Conservation (phyloP, 1,284 basidiomycete genomes). For the Papiliotrema nemorosa region DNA sequence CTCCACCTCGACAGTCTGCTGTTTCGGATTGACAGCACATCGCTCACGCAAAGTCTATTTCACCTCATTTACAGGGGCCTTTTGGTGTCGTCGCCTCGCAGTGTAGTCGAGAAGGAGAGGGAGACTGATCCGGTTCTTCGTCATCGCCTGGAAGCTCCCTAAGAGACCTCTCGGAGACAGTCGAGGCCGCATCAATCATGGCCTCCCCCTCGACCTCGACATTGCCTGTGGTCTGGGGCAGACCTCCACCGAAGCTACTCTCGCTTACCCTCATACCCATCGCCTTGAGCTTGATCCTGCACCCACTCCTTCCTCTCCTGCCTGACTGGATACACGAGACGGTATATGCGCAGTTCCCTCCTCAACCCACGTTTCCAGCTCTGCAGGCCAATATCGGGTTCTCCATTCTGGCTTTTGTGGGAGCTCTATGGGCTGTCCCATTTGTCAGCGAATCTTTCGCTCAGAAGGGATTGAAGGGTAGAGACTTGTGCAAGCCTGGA, state of each 20-base stretch:
- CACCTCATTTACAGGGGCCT: too few species aligned
- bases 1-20: too few species aligned
- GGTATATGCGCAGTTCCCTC: constrained; percentile 21
- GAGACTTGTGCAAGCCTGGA: constrained; percentile 70
- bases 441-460: constrained; percentile 69
- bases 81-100: too few species aligned
- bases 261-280: constrained; percentile 38
- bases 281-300: constrained; percentile 32
- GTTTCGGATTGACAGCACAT: too few species aligned
- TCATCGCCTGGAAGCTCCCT: too few species aligned
- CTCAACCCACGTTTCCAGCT: constrained; percentile 41
- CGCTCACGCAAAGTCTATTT: too few species aligned
- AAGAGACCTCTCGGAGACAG: too few species aligned
- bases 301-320: constrained; percentile 37
- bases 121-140: too few species aligned
- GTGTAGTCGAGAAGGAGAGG: too few species aligned
- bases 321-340: constrained; percentile 19
- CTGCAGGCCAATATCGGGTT: constrained; percentile 67
- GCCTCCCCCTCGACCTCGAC: neutral
- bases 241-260: constrained; percentile 31
- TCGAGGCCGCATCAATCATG: neutral
- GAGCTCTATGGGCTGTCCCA: constrained; percentile 69
- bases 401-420: constrained; percentile 71
- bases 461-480: constrained; percentile 70
- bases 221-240: constrained; percentile 13